Percentiles rank a stretch among this genome's conserved stretches.
Evolutionary conservation across 345 rosid genomes (phyloP).

Genomic region (Chamaenerion angustifolium): DNA sequence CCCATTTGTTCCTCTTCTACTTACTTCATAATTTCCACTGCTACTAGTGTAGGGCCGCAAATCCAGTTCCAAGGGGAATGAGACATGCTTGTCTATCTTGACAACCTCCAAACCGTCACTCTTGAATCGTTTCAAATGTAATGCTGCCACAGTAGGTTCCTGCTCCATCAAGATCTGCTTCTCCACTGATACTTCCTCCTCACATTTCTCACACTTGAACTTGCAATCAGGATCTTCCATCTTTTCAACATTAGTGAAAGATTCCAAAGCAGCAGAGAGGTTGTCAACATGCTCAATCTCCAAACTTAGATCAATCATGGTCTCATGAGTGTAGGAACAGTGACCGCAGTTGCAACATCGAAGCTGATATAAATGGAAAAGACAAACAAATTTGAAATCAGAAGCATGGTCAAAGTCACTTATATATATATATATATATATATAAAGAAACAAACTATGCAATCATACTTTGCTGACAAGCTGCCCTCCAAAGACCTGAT

Average conservation of each 20-base stretch:
- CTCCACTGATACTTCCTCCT: slow-evolving; percentile 47
- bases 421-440: not conserved
- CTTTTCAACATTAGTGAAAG: slow-evolving; percentile 65
- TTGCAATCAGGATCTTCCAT: slow-evolving; percentile 49
- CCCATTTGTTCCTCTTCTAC: not conserved
- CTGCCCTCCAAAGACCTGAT: slow-evolving; percentile 55
- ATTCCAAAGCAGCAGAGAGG: slow-evolving; percentile 46
- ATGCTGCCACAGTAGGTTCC: slow-evolving; percentile 51
- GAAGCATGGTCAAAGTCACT: not conserved
- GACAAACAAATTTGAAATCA: not conserved
- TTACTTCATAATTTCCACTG: slow-evolving; percentile 28
- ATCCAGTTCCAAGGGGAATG: slow-evolving; percentile 70
- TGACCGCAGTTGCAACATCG: slow-evolving; percentile 57
- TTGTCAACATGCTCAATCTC: slow-evolving; percentile 50
- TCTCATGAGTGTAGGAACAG: slow-evolving; percentile 46
- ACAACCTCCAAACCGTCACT: slow-evolving; percentile 40
- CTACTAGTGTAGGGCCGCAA: slow-evolving; percentile 42
- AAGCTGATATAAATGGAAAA: slow-evolving; percentile 22
- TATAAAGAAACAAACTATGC: too few species aligned
- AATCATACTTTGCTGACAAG: slow-evolving; percentile 49
- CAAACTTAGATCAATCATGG: slow-evolving; percentile 56
- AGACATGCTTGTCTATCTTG: slow-evolving; percentile 66
- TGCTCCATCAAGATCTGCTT: slow-evolving; percentile 67
- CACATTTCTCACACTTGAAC: slow-evolving; percentile 55
- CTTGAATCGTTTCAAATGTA: slow-evolving; percentile 88